phyloP scores from a whole-genome alignment of 2,329 filamentous ascomycete genomes.

The Metarhizium rileyi region DNA sequence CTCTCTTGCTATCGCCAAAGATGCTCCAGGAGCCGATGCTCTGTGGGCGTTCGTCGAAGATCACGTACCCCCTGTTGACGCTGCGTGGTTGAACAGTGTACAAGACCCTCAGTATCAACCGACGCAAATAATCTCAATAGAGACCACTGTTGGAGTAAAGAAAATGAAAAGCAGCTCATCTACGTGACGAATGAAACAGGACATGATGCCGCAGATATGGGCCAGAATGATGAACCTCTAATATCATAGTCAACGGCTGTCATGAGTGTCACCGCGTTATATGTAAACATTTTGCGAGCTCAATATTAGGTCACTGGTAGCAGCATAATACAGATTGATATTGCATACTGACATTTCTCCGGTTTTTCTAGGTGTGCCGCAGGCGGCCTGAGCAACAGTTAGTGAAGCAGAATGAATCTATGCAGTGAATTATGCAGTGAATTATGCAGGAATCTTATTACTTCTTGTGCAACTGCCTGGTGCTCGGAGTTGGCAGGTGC shows the following conservation, averaged over 20 bases:
- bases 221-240: not conserved
- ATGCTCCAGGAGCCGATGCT: slow-evolving; percentile 45
- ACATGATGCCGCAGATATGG: not conserved
- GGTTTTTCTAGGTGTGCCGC: too few relatives aligned
- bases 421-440: not conserved
- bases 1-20: slow-evolving; percentile 48
- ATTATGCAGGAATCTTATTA: not conserved
- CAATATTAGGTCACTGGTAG: too few relatives aligned
- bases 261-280: not conserved
- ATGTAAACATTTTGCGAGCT: too few relatives aligned
- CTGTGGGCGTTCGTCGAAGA: slow-evolving; percentile 46
- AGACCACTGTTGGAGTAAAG: slow-evolving; percentile 26
- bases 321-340: too few relatives aligned
- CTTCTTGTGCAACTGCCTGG: not conserved
- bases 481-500: slow-evolving; percentile 4
- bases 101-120: slow-evolving; percentile 16
- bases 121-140: slow-evolving; percentile 25
- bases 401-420: too few relatives aligned
- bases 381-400: too few relatives aligned
- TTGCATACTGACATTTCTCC: too few relatives aligned
- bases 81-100: slow-evolving; percentile 38
- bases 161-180: not conserved
- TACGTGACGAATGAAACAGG: not conserved
- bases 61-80: slow-evolving; percentile 40
- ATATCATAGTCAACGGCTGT: not conserved